Evolutionary conservation across 352 stramenopile genomes (phyloP), one percentile per base, ranked within the genome.

Genomic region (Globisporangium splendens): DNA sequence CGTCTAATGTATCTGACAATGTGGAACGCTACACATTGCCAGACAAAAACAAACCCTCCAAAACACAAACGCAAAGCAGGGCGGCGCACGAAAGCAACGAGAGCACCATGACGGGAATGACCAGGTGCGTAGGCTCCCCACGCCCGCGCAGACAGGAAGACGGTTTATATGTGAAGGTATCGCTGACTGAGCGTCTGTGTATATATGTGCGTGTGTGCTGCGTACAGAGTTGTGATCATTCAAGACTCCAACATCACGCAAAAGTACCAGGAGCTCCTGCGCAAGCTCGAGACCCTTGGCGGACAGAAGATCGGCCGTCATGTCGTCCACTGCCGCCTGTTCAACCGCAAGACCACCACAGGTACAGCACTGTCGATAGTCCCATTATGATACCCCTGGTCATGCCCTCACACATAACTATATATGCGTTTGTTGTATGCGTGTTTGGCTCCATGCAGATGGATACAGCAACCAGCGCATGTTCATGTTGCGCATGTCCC

Each of bases 401-500:
- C 21, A 12, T n/a, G 12, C 41, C 20, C 18, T 21, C 8, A 46
- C n/a, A 38, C 22, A 31, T 31, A n/a, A 12, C 12, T 2, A 31
- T 31, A 31, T 31, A 5, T 8, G 35, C 22, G 57, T 21, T 20
- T n/a, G 31, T 2, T 15, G 59, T 8, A 50, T 42, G 21, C 15
- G n/a, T 65, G 21, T 8, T 73, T 31, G 24, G 38, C 28, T 58
- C 12, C 3, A 35, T 35, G 31, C 62, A 89, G 85, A 84, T 56
- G 83, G 81, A 35, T 91, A 89, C 71, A 73, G 69, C 54, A 95
- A 93, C 74, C 85, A 95, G 73, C 85, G 85, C 69, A 95, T 95
- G 85, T 92, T 90, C 75, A 89, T 95, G 81, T 70, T 95, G 51
- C 68, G 85, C n/a, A 93, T 92, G 83, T 93, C 83, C 11, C 85